Evolutionary conservation across 73 alveolate species (phyloP).

Genomic region (Tetrahymena malaccensis): DNA sequence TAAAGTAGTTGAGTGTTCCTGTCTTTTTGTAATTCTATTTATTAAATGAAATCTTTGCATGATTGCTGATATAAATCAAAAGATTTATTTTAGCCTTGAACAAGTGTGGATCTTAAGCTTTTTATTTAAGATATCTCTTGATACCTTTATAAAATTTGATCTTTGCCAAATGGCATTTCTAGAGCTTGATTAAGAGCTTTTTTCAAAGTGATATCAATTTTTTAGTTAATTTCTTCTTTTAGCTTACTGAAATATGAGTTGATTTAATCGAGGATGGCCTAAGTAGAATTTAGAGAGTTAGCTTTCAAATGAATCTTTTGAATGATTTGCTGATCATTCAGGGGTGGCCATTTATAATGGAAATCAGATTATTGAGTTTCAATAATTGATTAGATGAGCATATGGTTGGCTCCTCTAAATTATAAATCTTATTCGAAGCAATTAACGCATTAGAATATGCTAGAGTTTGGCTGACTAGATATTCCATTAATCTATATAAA

Average conservation of each 20-base stretch:
- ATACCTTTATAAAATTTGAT: too few relatives aligned
- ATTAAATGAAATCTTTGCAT: background rate
- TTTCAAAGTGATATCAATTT: background rate
- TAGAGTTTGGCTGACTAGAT: background rate
- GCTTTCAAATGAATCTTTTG: too few relatives aligned
- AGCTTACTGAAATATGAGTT: background rate
- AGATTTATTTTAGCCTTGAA: background rate
- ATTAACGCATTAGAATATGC: background rate
- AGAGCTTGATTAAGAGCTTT: background rate
- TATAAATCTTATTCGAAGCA: too few relatives aligned
- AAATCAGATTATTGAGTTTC: too few relatives aligned
- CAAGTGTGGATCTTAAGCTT: background rate
- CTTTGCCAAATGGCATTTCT: background rate
- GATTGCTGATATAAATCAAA: background rate
- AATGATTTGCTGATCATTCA: background rate
- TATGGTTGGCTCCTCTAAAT: background rate
- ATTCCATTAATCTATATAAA: background rate
- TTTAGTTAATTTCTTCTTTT: background rate
- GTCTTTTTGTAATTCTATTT: too few relatives aligned
- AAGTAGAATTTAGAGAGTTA: too few relatives aligned
- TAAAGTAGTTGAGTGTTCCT: too few relatives aligned
- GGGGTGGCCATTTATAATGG: background rate
- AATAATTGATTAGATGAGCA: background rate
- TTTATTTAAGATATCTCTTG: background rate
- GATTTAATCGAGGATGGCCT: background rate